These are phyloP conservation scores for Friedmanniomyces simplex DNA, from an alignment of 495 filamentous ascomycete species.

Conservation along the genomic window DNA sequence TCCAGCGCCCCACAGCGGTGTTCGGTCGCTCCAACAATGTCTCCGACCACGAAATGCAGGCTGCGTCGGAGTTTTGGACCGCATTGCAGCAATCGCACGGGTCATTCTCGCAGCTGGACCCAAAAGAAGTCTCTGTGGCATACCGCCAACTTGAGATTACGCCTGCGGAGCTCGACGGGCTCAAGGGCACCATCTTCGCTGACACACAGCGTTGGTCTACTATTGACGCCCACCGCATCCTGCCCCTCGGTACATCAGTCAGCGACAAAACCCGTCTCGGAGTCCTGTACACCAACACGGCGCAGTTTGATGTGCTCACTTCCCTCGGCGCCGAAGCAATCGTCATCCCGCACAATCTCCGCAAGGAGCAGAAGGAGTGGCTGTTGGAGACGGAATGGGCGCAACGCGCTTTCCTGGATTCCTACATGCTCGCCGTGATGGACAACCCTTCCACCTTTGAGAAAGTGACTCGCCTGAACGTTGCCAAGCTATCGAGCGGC, in stretches of 20 bases:
- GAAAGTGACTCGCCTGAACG: constrained; percentile 37
- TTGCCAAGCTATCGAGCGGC: constrained; percentile 43
- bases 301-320: neutral
- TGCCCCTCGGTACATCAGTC: too few relatives aligned
- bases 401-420: constrained; percentile 46
- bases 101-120: constrained; percentile 3
- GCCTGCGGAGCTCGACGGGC: constrained; percentile 1
- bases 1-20: constrained; percentile 23
- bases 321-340: neutral
- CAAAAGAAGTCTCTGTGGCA: constrained; percentile 19
- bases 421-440: constrained; percentile 43
- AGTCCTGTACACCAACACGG: neutral
- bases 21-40: constrained; percentile 21
- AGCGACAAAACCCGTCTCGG: neutral
- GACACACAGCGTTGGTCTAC: constrained; percentile 9
- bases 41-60: constrained; percentile 22
- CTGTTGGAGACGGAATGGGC: constrained; percentile 48
- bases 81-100: constrained; percentile 20
- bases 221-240: neutral
- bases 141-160: neutral
- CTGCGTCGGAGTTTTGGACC: constrained; percentile 25
- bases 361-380: constrained; percentile 46
- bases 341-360: constrained; percentile 34
- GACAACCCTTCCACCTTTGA: constrained; percentile 38
- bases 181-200: constrained; percentile 2